Evolutionary conservation across 1,284 basidiomycete species (phyloP).

Genomic region (Ceratobasidium sp.): DNA sequence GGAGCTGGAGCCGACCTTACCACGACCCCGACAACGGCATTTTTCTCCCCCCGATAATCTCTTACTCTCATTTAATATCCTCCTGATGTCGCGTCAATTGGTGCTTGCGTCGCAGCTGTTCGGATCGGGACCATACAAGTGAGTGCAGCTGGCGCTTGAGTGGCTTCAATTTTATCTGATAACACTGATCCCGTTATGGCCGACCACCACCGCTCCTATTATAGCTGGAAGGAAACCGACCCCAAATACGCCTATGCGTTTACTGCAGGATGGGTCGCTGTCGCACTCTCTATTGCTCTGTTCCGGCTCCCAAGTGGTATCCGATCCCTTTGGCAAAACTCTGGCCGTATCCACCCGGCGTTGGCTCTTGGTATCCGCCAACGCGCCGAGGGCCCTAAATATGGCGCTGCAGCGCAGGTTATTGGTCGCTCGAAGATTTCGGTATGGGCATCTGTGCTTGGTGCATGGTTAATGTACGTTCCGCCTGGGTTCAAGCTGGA

Average conservation of each 20-base stretch:
- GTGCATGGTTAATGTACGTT: conserved; percentile 37
- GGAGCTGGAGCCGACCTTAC: background rate
- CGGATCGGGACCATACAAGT: conserved; percentile 17
- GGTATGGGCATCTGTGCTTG: conserved; percentile 4
- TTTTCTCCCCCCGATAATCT: background rate
- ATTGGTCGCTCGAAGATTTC: conserved; percentile 3
- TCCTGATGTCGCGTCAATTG: conserved; percentile 2
- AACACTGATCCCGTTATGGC: conserved; percentile 11
- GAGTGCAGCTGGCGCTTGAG: background rate
- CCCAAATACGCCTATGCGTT: conserved; percentile 80
- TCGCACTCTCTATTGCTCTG: conserved; percentile 61
- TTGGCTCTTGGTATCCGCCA: conserved; percentile 34
- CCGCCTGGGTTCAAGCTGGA: conserved; percentile 23
- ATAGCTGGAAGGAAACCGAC: conserved; percentile 75
- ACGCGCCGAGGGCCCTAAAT: conserved; percentile 11
- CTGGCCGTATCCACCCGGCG: conserved; percentile 38
- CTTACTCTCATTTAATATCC: background rate
- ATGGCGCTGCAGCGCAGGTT: background rate
- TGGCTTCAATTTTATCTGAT: conserved; percentile 24
- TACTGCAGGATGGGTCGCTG: conserved; percentile 72
- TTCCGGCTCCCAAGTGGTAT: conserved; percentile 61
- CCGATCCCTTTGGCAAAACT: conserved; percentile 50
- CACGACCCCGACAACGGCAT: conserved; percentile 13
- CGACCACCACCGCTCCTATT: background rate
- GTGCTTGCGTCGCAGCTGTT: conserved; percentile 14